Base-by-base conservation (phyloP, 129 eudicot genomes). In the Pulicaria dysenterica region DNA sequence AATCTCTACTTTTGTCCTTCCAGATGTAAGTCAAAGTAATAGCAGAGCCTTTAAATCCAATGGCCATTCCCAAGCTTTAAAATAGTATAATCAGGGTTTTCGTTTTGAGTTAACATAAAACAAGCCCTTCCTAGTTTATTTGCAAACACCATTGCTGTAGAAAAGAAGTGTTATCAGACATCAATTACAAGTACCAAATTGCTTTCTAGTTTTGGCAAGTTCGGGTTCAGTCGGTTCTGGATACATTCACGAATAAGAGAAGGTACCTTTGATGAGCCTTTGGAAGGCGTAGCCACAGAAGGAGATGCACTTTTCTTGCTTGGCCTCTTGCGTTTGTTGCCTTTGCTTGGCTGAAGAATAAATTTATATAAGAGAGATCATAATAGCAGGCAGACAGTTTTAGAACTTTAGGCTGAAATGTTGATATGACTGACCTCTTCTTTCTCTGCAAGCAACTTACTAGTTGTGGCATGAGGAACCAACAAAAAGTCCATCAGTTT, bases 401-500 rank as follows among this genome's bases (percentile, higher is more conserved):
- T 16, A 16, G 46, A 15, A 57, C 42, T 10, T 63, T 14, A 34
- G 66, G 56, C 49, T 16, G 37, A 19, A 64, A 67, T 16, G 70
- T 3, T 16, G 37, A 19, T 58, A 67, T 16, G 70, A 6, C 64
- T 12, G 50, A 88, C 99, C 99, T 79, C 91, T 31, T 90, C 96
- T 75, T 90, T 88, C 63, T 90, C 99, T 68, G 91, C 75, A 60
- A 86, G 93, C 41, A 80, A 67, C 44, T 80, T 92, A 10, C 86
- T 70, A 44, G 93, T 83, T 46, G 99, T 90, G 66, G 89, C 86
- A 84, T 84, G 88, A 67, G 99, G 99, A 46, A 85, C 82, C 77
- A 78, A 82, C 91, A 94, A 76, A 83, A 94, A 94, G 3, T 88
- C 97, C 16, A 94, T 59, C 82, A 94, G 85, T 87, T 88, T 94